Evolutionary conservation across 2,329 filamentous ascomycete species (phyloP), one percentile per base, ranked within the genome.

Genomic region (Hypoxylon sp.): DNA sequence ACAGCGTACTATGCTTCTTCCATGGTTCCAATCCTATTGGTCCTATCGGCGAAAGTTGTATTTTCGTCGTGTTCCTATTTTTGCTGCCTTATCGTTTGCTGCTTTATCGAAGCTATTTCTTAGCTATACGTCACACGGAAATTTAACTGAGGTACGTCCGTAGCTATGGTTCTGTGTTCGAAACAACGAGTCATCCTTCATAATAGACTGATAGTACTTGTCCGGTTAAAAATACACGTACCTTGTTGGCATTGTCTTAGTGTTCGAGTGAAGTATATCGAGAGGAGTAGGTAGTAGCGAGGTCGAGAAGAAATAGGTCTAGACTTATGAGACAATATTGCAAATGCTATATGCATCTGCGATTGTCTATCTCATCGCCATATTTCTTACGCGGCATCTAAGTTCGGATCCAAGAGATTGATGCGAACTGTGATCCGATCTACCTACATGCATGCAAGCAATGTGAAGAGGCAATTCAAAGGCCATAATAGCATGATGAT

Each of bases 21-120:
- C 38, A 60, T 60, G 57, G 65, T 64, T 64, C 49, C n/a, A 48
- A 67, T 64, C 67, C 64, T 67, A 69, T 67, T 69, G 67, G 67
- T 14, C 49, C 59, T 14, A 14, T 41, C 23, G 23, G 10, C 32
- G 21, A 38, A 14, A 30, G 38, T 60, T 34, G 41, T 48, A 28
- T 60, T 53, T 41, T 62, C 32, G 58, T 59, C 17, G 50, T 28
- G 38, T 51, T 48, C 66, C 51, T 61, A 60, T 48, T 46, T 28
- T 52, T 52, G 32, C 17, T 45, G 13, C 46, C 9, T 30, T 30
- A 30, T 30, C 28, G 6, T 28, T 52, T 52, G 32, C 17, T 45
- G 13, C 46, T 30, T 30, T 30, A 30, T 30, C 28, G 6, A 45
- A 28, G 38, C 38, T 41, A n/a, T 41, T 10, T 41, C 38, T 17